Percentiles rank a stretch among this genome's conserved stretches.
Evolutionary conservation across 257 asterid genomes (phyloP).

Genomic region (Striga asiatica): DNA sequence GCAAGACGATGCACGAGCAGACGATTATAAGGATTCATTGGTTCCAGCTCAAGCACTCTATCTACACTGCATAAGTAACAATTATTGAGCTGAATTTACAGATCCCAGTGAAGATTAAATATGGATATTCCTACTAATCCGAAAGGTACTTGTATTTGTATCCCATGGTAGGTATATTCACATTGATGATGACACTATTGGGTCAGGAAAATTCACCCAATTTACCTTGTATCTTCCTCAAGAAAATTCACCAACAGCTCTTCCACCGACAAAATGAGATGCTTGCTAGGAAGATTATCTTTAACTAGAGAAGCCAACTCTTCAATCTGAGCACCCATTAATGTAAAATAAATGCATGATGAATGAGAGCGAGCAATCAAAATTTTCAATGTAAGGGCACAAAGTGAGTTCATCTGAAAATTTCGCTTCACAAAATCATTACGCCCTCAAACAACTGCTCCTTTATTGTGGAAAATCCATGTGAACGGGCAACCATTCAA

Average conservation of each 20-base stretch:
- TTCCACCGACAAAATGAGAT: constrained; percentile 77
- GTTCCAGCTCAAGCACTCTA: constrained; percentile 71
- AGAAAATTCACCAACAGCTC: constrained; percentile 59
- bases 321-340: constrained; percentile 53
- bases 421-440: neutral
- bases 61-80: constrained; percentile 39
- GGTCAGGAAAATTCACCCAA: constrained; percentile 15
- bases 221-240: constrained; percentile 58
- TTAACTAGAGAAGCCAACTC: constrained; percentile 81
- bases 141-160: neutral
- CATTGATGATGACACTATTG: neutral
- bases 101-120: too few species aligned
- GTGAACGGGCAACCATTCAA: too few species aligned
- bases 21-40: constrained; percentile 72
- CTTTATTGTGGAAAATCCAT: too few species aligned
- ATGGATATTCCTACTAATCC: constrained; percentile 3
- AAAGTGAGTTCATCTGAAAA: too few species aligned
- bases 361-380: neutral
- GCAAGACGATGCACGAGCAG: constrained; percentile 87
- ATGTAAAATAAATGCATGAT: neutral
- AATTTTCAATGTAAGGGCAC: neutral
- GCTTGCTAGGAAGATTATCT: constrained; percentile 77
- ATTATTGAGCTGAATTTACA: constrained; percentile 10
- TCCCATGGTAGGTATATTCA: neutral
- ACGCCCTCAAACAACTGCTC: too few species aligned